phyloP scores from a whole-genome alignment of 2,329 filamentous ascomycete species.

The Aspergillus amoenus region DNA sequence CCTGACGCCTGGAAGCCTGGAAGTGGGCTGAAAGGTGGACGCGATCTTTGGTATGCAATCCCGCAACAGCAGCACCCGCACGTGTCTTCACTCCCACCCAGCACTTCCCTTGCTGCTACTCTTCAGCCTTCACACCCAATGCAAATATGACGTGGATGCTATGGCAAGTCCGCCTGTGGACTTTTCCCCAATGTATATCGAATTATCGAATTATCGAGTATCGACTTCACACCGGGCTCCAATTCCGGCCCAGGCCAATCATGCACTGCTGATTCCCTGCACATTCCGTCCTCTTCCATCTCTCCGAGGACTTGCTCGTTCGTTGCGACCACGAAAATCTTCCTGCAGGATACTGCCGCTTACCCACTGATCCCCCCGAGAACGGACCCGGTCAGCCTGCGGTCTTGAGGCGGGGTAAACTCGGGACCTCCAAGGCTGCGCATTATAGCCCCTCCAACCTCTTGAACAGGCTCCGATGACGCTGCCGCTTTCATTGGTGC shows the following conservation, averaged over 20 bases:
- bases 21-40: not conserved
- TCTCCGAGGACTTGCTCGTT: not conserved
- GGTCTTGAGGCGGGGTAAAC: slow-evolving; percentile 9
- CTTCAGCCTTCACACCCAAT: not conserved
- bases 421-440: not conserved
- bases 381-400: not conserved
- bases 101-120: not conserved
- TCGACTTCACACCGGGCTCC: slow-evolving; percentile 4
- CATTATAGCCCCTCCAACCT: not conserved
- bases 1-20: not conserved
- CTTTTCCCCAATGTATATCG: not conserved
- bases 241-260: not conserved
- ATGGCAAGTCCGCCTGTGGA: not conserved
- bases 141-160: slow-evolving; percentile 4
- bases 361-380: not conserved
- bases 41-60: slow-evolving; percentile 12
- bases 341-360: not conserved
- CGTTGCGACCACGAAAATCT: not conserved
- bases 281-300: not conserved
- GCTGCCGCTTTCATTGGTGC: slow-evolving; percentile 2
- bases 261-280: not conserved
- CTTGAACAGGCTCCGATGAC: not conserved
- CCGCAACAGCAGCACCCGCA: too few relatives aligned
- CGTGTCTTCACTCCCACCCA: not conserved
- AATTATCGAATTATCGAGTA: not conserved